A percentile compares a stretch with the other conserved stretches of the same genome.
These are phyloP conservation scores for Paramecium octaurelia DNA, from an alignment of 73 alveolate species.

Conservation along the genomic window DNA sequence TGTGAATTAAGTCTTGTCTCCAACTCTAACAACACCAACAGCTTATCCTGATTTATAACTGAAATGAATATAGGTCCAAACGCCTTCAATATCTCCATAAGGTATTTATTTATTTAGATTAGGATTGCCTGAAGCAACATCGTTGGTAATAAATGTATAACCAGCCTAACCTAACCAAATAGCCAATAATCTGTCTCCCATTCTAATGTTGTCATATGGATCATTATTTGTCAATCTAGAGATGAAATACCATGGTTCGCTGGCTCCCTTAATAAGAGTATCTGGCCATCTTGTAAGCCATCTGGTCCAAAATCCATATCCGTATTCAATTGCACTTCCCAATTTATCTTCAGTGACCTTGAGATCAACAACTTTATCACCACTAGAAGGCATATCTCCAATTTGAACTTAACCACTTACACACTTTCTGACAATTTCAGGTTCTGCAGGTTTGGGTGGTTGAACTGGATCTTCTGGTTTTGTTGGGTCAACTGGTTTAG, in stretches of 20 bases:
- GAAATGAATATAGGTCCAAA: constrained; percentile 49
- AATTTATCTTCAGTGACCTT: constrained; percentile 19
- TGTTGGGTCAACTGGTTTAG: background rate
- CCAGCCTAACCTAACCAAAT: constrained; percentile 41
- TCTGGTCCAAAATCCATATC: constrained; percentile 50
- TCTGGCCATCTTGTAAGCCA: constrained; percentile 31
- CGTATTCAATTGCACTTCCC: constrained; percentile 27
- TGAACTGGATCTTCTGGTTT: background rate
- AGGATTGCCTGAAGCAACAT: constrained; percentile 5
- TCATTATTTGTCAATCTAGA: constrained; percentile 36
- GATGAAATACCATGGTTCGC: constrained; percentile 48
- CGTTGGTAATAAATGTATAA: constrained; percentile 32
- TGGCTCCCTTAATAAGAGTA: background rate
- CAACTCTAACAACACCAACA: background rate
- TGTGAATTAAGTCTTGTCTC: background rate
- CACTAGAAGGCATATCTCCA: background rate
- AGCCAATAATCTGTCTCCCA: constrained; percentile 45
- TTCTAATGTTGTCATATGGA: constrained; percentile 44
- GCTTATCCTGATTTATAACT: constrained; percentile 38
- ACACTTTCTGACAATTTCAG: background rate
- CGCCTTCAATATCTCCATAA: constrained; percentile 29
- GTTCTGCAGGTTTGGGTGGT: background rate
- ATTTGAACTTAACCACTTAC: constrained; percentile 10
- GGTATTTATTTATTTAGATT: constrained; percentile 35
- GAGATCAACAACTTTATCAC: constrained; percentile 22